These are phyloP conservation scores for Neurospora sp. DNA, from an alignment of 495 filamentous ascomycete species.

Conservation along the genomic window DNA sequence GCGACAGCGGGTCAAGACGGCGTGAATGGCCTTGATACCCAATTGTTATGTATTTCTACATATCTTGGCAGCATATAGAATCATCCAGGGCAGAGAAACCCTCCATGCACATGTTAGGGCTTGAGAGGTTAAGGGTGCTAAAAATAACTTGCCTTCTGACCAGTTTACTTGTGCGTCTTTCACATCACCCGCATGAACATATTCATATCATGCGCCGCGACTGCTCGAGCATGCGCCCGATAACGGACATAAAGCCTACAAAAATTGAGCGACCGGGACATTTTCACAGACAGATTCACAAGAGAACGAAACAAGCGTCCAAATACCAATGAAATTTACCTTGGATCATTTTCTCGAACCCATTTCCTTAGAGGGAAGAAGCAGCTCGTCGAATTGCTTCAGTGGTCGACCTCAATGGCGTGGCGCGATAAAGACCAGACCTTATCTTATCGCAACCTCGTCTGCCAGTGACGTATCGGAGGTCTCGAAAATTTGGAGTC, in stretches of 20 bases:
- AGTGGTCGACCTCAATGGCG: neutral
- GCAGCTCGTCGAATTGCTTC: neutral
- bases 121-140: neutral
- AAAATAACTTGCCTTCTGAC: neutral
- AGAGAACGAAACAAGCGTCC: neutral
- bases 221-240: neutral
- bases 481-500: constrained; percentile 7
- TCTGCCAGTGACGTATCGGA: constrained; percentile 20
- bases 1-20: constrained; percentile 18
- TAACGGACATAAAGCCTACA: neutral
- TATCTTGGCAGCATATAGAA: neutral
- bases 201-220: neutral
- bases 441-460: constrained; percentile 21
- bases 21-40: neutral
- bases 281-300: neutral
- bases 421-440: neutral
- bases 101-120: neutral
- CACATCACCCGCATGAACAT: neutral
- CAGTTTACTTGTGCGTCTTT: neutral
- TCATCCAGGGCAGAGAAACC: neutral
- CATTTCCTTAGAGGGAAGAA: neutral
- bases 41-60: no score
- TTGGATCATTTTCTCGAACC: neutral
- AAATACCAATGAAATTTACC: no score
- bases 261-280: neutral